Conservation (phyloP, 805 yeast genomes). For the Teunomyces lycoperdinae region DNA sequence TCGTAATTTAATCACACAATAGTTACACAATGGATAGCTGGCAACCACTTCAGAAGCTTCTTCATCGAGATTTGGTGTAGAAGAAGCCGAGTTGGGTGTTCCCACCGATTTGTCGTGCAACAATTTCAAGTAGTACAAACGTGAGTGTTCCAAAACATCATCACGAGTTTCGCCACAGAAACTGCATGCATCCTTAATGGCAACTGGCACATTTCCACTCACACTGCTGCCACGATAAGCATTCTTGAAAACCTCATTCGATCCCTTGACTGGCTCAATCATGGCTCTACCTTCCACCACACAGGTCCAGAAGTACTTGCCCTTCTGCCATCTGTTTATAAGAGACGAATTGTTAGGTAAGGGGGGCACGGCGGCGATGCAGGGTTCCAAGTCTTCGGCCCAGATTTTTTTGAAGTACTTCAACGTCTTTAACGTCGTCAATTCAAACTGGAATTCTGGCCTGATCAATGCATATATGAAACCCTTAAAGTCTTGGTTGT, state of each 20-base stretch:
- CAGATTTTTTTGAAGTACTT: conserved; percentile 63
- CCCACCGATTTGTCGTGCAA: conserved; percentile 23
- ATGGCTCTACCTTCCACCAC: conserved; percentile 77
- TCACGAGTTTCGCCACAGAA: conserved; percentile 79
- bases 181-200: conserved; percentile 71
- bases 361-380: conserved; percentile 30
- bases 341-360: conserved; percentile 53
- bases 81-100: conserved; percentile 6
- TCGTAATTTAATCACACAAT: conserved; percentile 76
- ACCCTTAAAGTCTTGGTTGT: conserved; percentile 42
- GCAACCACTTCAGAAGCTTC: conserved; percentile 30
- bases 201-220: conserved; percentile 52
- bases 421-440: conserved; percentile 45
- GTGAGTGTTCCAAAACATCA: conserved; percentile 70
- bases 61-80: conserved; percentile 8
- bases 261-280: conserved; percentile 83
- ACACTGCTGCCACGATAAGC: conserved; percentile 23
- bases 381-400: conserved; percentile 69
- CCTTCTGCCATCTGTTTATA: conserved; percentile 42
- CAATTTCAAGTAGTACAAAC: conserved; percentile 66
- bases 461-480: conserved; percentile 33
- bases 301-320: conserved; percentile 54
- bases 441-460: conserved; percentile 36
- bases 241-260: conserved; percentile 68
- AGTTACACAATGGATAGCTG: conserved; percentile 72